These are phyloP conservation scores for Kodamaea derodonti DNA, from an alignment of 1,139 yeast species.

Conservation along the genomic window DNA sequence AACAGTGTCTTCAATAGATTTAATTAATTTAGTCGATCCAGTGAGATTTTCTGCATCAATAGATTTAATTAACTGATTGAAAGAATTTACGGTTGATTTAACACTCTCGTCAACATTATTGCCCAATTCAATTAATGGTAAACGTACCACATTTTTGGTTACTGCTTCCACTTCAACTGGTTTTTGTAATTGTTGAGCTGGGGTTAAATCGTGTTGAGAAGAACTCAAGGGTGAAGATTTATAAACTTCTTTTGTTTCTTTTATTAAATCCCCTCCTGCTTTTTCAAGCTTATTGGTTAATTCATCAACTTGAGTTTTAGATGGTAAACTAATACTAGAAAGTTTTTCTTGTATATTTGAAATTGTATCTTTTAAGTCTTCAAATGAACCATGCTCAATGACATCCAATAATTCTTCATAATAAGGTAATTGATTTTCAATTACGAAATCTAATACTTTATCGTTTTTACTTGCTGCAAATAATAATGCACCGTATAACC, in stretches of 20 bases:
- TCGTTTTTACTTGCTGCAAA: conserved; percentile 45
- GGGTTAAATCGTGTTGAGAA: conserved; percentile 23
- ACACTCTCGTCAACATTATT: conserved; percentile 43
- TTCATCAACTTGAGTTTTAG: conserved; percentile 32
- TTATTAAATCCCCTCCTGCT: conserved; percentile 33
- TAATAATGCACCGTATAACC: conserved; percentile 38
- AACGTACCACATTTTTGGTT: conserved; percentile 27
- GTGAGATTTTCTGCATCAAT: conserved; percentile 40
- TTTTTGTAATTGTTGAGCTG: conserved; percentile 45
- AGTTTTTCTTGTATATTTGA: conserved; percentile 19
- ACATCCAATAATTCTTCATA: conserved; percentile 40
- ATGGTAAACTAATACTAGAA: conserved; percentile 23
- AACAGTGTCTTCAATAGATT: conserved; percentile 30
- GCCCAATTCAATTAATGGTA: conserved; percentile 31
- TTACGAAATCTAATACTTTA: conserved; percentile 43
- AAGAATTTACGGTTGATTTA: conserved; percentile 41
- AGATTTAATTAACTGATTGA: conserved; percentile 50
- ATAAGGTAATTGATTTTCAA: conserved; percentile 44
- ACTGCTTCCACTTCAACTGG: conserved; percentile 39
- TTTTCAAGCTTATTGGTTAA: conserved; percentile 32
- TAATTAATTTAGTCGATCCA: conserved; percentile 27
- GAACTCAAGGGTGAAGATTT: conserved; percentile 29
- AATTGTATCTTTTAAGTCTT: conserved; percentile 27
- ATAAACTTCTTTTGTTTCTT: conserved; percentile 36
- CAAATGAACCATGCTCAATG: conserved; percentile 36